phyloP scores from a whole-genome alignment of 768 basidiomycete genomes.

The Hysterangium stoloniferum region DNA sequence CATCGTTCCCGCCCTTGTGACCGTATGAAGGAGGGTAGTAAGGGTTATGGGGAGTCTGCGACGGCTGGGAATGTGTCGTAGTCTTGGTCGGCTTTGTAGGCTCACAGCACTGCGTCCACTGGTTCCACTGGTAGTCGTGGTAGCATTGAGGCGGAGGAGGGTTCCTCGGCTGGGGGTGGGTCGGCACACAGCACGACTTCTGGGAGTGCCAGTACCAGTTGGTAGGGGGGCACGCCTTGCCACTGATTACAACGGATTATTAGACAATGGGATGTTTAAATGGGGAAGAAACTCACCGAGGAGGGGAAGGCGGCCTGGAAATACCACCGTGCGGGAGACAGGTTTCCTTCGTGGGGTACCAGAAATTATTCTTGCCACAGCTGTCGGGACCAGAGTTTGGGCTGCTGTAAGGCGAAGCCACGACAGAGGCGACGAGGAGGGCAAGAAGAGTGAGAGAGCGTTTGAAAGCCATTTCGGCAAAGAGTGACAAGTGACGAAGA shows the following conservation, averaged over 20 bases:
- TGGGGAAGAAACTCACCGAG: slow-evolving; percentile 2
- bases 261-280: not conserved
- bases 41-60: slow-evolving; percentile 12
- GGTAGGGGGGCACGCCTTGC: slow-evolving; percentile 32
- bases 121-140: slow-evolving; percentile 39
- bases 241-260: not conserved
- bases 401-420: slow-evolving; percentile 1
- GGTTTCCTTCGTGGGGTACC: slow-evolving; percentile 1
- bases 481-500: not conserved
- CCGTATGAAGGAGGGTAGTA: slow-evolving; percentile 9
- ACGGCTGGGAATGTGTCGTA: slow-evolving; percentile 10
- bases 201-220: slow-evolving; percentile 42
- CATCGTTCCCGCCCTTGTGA: slow-evolving; percentile 30
- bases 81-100: slow-evolving; percentile 25
- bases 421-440: slow-evolving; percentile 6
- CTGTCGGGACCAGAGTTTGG: not conserved
- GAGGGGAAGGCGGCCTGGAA: not conserved
- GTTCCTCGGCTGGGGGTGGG: slow-evolving; percentile 30
- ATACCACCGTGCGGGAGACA: slow-evolving; percentile 10
- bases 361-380: slow-evolving; percentile 7
- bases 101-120: slow-evolving; percentile 34
- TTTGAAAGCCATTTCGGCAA: slow-evolving; percentile 6
- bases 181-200: slow-evolving; percentile 48
- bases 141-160: slow-evolving; percentile 37
- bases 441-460: slow-evolving; percentile 5